Conservation (phyloP, 31 red algal genomes). For the Endocladia muricata region DNA sequence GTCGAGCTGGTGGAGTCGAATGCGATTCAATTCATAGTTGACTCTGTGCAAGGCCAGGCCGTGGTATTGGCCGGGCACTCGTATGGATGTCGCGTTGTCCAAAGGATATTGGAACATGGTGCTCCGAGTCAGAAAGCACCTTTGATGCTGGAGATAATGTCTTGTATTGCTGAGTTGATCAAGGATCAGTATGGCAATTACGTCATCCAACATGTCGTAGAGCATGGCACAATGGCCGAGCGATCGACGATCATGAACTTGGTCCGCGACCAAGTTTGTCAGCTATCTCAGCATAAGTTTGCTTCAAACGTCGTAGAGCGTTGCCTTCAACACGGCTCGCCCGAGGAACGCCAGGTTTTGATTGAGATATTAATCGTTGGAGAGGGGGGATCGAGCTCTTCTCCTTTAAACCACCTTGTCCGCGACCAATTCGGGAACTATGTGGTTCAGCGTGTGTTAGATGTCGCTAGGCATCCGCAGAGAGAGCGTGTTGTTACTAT, state of each 20-base stretch:
- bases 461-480: conserved; percentile 79
- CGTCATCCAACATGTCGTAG: conserved; percentile 92
- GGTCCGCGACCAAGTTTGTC: conserved; percentile 62
- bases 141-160: conserved; percentile 88
- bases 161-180: conserved; percentile 65
- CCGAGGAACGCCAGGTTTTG: conserved; percentile 64
- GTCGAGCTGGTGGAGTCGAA: conserved; percentile 86
- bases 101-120: conserved; percentile 91
- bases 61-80: conserved; percentile 89
- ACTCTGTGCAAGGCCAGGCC: conserved; percentile 83
- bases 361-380: conserved; percentile 84
- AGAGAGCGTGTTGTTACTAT: conserved; percentile 77
- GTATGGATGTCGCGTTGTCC: conserved; percentile 98
- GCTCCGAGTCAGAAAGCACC: conserved; percentile 80
- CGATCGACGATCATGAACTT: conserved; percentile 67
- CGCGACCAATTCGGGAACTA: conserved; percentile 97
- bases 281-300: conserved; percentile 93
- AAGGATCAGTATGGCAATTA: conserved; percentile 99
- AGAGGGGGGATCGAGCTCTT: conserved; percentile 44
- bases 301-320: conserved; percentile 98
- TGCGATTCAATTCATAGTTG: conserved; percentile 89
- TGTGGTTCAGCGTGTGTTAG: conserved; percentile 95
- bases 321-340: conserved; percentile 86
- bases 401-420: conserved; percentile 73
- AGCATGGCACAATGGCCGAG: conserved; percentile 80